phyloP scores from a whole-genome alignment of 1,284 basidiomycete genomes.

The Leccinum ponderosum region DNA sequence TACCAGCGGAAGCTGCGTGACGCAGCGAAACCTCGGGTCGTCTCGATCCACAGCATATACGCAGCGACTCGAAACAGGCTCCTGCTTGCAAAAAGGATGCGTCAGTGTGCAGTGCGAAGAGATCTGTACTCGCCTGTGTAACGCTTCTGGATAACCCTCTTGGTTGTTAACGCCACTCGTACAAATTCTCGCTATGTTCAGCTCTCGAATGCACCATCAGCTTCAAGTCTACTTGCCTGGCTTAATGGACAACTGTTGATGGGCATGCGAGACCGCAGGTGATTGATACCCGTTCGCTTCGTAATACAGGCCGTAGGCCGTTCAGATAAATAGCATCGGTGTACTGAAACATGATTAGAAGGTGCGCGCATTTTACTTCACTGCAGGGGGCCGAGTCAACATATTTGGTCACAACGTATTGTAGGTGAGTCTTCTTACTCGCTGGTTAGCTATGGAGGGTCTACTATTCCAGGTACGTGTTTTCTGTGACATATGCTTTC shows the following conservation, averaged over 20 bases:
- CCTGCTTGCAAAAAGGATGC: neutral
- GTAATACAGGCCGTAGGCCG: neutral
- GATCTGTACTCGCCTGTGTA: conserved; percentile 10
- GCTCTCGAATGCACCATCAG: neutral
- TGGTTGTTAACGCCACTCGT: conserved; percentile 8
- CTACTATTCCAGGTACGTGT: neutral
- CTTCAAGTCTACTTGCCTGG: neutral
- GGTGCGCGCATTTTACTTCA: conserved; percentile 1
- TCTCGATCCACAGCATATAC: neutral
- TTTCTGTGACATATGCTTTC: neutral
- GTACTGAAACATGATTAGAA: neutral
- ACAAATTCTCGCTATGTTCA: neutral
- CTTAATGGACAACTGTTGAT: neutral
- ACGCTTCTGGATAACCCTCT: neutral
- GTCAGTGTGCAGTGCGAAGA: neutral
- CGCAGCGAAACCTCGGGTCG: neutral
- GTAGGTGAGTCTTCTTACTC: neutral
- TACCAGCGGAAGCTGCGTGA: neutral
- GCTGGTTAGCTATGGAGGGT: neutral
- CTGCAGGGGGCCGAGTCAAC: neutral
- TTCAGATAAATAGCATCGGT: neutral
- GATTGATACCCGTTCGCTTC: neutral
- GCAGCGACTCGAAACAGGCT: neutral
- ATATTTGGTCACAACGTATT: neutral
- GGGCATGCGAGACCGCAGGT: neutral